Conservation (phyloP, 2,329 filamentous ascomycete species). For the Plenodomus lindquistii region DNA sequence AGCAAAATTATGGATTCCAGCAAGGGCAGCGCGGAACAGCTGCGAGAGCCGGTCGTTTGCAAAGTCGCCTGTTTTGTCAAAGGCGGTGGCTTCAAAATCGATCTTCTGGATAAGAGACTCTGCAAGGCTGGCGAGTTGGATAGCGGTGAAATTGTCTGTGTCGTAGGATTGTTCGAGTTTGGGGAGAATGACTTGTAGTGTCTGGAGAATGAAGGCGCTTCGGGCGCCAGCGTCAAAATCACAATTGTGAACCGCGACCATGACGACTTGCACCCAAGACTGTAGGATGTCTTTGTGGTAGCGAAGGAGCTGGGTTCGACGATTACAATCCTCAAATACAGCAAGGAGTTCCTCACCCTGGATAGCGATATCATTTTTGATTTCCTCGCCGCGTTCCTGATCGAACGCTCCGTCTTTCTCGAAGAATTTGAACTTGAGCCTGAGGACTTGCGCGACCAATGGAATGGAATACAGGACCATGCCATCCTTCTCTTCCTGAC, state of each 20-base stretch:
- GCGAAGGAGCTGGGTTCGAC: conserved; percentile 59
- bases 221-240: conserved; percentile 75
- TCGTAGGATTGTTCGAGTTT: conserved; percentile 79
- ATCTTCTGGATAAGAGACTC: conserved; percentile 73
- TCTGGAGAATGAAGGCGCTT: conserved; percentile 80
- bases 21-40: conserved; percentile 84
- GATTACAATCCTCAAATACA: conserved; percentile 67
- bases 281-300: conserved; percentile 70
- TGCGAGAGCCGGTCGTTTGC: conserved; percentile 89
- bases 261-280: conserved; percentile 82
- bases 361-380: conserved; percentile 21
- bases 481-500: conserved; percentile 60
- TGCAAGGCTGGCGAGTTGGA: conserved; percentile 77
- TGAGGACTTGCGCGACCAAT: conserved; percentile 73
- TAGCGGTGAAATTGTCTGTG: conserved; percentile 69
- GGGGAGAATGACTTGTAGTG: conserved; percentile 83
- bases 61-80: conserved; percentile 63
- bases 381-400: conserved; percentile 36
- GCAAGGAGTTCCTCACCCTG: conserved; percentile 63
- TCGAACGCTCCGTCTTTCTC: conserved; percentile 47
- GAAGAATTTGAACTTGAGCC: conserved; percentile 68
- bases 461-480: conserved; percentile 68
- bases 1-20: conserved; percentile 74
- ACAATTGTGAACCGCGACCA: conserved; percentile 80
- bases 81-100: conserved; percentile 57